phyloP scores from a whole-genome alignment of 768 basidiomycete genomes.

The Hypholoma fasciculare region DNA sequence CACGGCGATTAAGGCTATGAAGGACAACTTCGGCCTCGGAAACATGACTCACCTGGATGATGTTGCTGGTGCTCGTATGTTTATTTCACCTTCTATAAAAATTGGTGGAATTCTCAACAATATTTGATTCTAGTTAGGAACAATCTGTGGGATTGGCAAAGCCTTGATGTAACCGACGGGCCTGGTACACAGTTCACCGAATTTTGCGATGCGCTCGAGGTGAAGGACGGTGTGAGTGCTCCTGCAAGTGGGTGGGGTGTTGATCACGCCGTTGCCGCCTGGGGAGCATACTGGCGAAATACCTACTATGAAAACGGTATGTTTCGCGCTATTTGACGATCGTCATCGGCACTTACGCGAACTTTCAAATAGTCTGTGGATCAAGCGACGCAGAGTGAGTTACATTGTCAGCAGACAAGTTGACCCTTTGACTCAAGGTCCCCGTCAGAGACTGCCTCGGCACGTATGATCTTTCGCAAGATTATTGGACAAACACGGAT shows the following conservation, averaged over 20 bases:
- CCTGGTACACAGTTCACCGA: constrained; percentile 48
- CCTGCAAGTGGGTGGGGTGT: constrained; percentile 60
- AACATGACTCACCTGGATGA: constrained; percentile 63
- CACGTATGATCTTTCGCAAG: constrained; percentile 36
- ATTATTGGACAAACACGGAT: constrained; percentile 53
- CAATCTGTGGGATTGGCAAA: constrained; percentile 71
- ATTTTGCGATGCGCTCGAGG: constrained; percentile 71
- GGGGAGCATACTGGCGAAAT: constrained; percentile 58
- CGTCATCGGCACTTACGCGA: neutral
- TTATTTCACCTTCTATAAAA: neutral
- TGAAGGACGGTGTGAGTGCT: constrained; percentile 54
- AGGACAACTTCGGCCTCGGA: constrained; percentile 59
- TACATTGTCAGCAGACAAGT: neutral
- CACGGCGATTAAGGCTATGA: constrained; percentile 51
- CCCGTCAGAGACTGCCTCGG: constrained; percentile 44
- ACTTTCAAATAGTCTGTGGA: constrained; percentile 50
- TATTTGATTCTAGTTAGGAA: constrained; percentile 42
- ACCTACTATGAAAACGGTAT: constrained; percentile 47
- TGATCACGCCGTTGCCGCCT: constrained; percentile 56
- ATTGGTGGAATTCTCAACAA: neutral
- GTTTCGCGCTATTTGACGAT: constrained; percentile 19
- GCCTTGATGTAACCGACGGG: constrained; percentile 51
- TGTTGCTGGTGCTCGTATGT: constrained; percentile 57
- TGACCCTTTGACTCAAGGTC: neutral
- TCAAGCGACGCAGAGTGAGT: constrained; percentile 46